These are phyloP conservation scores for Solanum sitiens DNA, from an alignment of 257 asterid genomes.

Conservation along the genomic window DNA sequence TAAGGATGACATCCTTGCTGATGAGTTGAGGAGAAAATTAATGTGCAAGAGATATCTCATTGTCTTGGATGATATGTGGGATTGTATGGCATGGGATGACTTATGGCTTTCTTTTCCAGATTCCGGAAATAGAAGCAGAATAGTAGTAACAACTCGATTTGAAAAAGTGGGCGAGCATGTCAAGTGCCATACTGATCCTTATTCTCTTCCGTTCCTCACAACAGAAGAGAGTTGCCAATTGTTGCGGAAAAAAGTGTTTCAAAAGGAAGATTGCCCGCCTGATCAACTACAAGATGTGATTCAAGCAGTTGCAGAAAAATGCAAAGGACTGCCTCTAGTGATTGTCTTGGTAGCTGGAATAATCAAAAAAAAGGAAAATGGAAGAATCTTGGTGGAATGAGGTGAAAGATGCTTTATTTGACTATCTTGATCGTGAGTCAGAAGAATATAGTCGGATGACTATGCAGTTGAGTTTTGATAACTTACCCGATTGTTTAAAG, in stretches of 20 bases:
- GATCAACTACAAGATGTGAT: background rate
- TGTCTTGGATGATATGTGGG: slow-evolving; percentile 4
- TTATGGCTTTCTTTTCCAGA: background rate
- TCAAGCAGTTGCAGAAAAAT: background rate
- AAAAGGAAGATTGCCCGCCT: background rate
- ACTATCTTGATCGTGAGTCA: fast-evolving
- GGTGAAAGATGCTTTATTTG: background rate
- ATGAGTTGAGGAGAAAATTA: background rate
- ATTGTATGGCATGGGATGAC: background rate
- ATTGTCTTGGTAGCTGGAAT: background rate
- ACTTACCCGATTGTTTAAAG: background rate
- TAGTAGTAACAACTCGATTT: background rate
- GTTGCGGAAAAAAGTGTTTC: background rate
- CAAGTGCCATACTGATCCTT: background rate
- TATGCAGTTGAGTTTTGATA: background rate
- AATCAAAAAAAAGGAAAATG: background rate
- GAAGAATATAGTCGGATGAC: background rate
- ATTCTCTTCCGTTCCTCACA: background rate
- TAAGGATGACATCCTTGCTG: background rate
- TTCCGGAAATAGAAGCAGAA: background rate
- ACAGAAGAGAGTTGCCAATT: background rate
- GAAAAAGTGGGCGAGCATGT: background rate
- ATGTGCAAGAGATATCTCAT: background rate
- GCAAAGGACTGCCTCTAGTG: background rate
- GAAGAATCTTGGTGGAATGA: background rate